Base-by-base conservation (phyloP, 768 basidiomycete genomes). In the Podaxis sp. region DNA sequence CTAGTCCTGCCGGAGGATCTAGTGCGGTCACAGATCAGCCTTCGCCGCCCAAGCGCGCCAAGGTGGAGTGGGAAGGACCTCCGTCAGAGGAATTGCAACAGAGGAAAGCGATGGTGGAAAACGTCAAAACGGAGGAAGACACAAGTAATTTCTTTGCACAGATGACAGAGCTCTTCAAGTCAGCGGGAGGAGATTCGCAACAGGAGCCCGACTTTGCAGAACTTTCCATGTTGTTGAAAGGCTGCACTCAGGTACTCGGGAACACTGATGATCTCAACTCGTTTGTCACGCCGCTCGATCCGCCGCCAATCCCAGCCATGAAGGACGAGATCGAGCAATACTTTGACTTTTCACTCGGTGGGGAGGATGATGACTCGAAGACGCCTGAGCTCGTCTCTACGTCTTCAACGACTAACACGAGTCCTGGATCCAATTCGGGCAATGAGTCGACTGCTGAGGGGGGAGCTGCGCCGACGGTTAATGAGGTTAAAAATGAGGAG, bases 391-490 rank as follows among this genome's bases (percentile, higher is more conserved):
- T 93, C 53, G 76, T 89, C 15, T 79, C 80, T 38, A 84, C 87
- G 11, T 87, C 89, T 19, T 90, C 90, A 63, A 84, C 90, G 19
- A 84, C 90, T 13, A 90, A 91, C 66, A 87, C 84, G 11, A 92
- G 90, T 70, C 91, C 91, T 2, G 88, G 88, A 68, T 92, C 90
- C 13, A 84, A 82, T 39, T 83, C 87, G 24, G 61, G 61, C 22
- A 56, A 63, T 30, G 61, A 67, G 28, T 26, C 64, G 9, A 33
- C 59, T 13, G 12, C 59, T n/a, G 59, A 53, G 17, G 33, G 33
- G 33, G 44, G 57, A 38, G 33, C n/a, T 33, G 44, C 56, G 38
- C 15, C n/a, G 24, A 28, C 68, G 52, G 59, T 64, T 1, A 80
- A 79, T 59, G 85, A 85, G 68, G 74, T 73, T 40, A 85, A 86